Percentiles rank a stretch among this genome's conserved stretches.
phyloP scores from a whole-genome alignment of 768 basidiomycete species.

The Cyathus striatus region DNA sequence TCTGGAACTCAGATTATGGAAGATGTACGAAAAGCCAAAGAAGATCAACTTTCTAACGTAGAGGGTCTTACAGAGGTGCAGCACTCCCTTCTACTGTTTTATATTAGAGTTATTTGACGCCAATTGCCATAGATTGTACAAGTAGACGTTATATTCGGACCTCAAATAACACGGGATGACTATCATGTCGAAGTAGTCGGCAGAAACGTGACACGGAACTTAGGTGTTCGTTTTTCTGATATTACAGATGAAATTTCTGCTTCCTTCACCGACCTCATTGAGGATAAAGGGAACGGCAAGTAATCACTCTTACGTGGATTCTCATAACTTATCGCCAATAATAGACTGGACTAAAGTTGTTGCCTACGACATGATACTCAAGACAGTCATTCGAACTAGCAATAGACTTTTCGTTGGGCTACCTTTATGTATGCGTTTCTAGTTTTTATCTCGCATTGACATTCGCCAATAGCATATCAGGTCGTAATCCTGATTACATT shows the following conservation, averaged over 20 bases:
- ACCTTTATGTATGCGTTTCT: slow-evolving; percentile 34
- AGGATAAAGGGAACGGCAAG: slow-evolving; percentile 6
- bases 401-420: slow-evolving; percentile 38
- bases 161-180: slow-evolving; percentile 12
- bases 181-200: slow-evolving; percentile 14
- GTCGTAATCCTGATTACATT: slow-evolving; percentile 15
- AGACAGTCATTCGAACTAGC: slow-evolving; percentile 28
- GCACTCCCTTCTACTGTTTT: not conserved
- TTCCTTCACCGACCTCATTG: slow-evolving; percentile 27
- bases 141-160: slow-evolving; percentile 23
- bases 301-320: not conserved
- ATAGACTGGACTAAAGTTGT: slow-evolving; percentile 31
- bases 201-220: slow-evolving; percentile 18
- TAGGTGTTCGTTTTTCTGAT: slow-evolving; percentile 21
- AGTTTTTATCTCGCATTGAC: not conserved
- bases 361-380: slow-evolving; percentile 13
- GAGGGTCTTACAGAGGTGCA: slow-evolving; percentile 3
- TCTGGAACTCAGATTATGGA: slow-evolving; percentile 22
- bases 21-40: slow-evolving; percentile 25
- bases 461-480: slow-evolving; percentile 2
- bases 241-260: slow-evolving; percentile 30
- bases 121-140: slow-evolving; percentile 21
- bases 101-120: not conserved
- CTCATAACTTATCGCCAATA: not conserved
- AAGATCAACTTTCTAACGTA: slow-evolving; percentile 18